A percentile compares a stretch with the other conserved stretches of the same genome.
Evolutionary conservation across 2,329 filamentous ascomycete species (phyloP).

Genomic region (Microdochium bolleyi): DNA sequence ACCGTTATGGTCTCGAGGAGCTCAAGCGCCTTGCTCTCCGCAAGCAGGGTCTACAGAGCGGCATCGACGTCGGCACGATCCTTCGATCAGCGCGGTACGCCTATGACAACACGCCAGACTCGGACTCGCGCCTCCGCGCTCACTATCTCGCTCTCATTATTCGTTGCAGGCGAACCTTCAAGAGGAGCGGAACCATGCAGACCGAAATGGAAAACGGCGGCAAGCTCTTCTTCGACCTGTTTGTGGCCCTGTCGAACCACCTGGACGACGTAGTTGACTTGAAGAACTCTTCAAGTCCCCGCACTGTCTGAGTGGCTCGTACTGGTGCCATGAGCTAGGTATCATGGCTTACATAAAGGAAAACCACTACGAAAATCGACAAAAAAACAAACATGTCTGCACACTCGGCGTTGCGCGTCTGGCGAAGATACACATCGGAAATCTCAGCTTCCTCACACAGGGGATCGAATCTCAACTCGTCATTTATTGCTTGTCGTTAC

Average conservation of each 20-base stretch:
- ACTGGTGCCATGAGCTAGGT: neutral
- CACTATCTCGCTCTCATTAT: slow-evolving; percentile 97
- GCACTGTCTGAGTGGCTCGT: slow-evolving; percentile 39
- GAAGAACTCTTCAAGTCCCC: slow-evolving; percentile 57
- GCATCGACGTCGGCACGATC: slow-evolving; percentile 87
- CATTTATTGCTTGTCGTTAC: slow-evolving; percentile 17
- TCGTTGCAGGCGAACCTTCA: slow-evolving; percentile 94
- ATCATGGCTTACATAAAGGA: neutral
- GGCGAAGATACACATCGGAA: slow-evolving; percentile 1
- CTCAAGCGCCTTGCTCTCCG: slow-evolving; percentile 85
- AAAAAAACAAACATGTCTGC: neutral
- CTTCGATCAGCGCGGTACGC: slow-evolving; percentile 89
- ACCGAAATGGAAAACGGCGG: slow-evolving; percentile 94
- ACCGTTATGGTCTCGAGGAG: slow-evolving; percentile 84
- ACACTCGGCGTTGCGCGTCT: slow-evolving; percentile 5
- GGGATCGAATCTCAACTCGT: slow-evolving; percentile 1
- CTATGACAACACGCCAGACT: slow-evolving; percentile 90
- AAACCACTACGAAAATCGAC: neutral
- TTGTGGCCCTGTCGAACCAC: slow-evolving; percentile 97
- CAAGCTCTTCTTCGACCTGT: slow-evolving; percentile 96
- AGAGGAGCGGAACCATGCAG: slow-evolving; percentile 97
- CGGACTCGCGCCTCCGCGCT: slow-evolving; percentile 85
- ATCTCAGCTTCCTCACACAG: neutral
- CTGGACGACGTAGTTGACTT: slow-evolving; percentile 91
- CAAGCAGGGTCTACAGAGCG: slow-evolving; percentile 90